Evolutionary conservation across 345 rosid genomes (phyloP).

Genomic region (Euphorbia lathyris): DNA sequence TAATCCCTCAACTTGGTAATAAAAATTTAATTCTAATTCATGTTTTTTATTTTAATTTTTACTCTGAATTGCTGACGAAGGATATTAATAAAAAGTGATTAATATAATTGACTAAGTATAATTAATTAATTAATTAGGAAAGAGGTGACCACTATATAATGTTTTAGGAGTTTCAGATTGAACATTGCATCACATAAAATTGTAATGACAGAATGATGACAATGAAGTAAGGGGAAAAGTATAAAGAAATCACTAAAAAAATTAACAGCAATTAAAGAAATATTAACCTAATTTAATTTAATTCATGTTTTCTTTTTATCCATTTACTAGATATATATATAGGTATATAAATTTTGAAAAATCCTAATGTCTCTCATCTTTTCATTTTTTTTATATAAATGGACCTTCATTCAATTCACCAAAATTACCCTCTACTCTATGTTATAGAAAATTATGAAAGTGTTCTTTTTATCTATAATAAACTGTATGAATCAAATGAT

Average conservation of each 20-base stretch:
- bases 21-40: background rate
- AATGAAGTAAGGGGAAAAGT: constrained; percentile 10
- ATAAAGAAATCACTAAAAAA: background rate
- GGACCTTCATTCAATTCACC: too few species aligned
- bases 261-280: constrained; percentile 2
- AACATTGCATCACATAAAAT: constrained; percentile 6
- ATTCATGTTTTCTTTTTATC: constrained; percentile 16
- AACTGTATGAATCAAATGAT: too few species aligned
- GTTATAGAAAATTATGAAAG: too few species aligned
- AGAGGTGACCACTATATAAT: constrained; percentile 27
- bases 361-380: too few species aligned
- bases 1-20: constrained; percentile 5
- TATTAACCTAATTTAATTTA: background rate
- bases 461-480: too few species aligned
- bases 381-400: too few species aligned
- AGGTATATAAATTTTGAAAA: too few species aligned
- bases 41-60: background rate
- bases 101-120: constrained; percentile 2
- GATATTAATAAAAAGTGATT: constrained; percentile 9
- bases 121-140: background rate
- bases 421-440: too few species aligned
- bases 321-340: background rate
- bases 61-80: background rate
- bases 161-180: constrained; percentile 6
- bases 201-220: constrained; percentile 25